phyloP scores from a whole-genome alignment of 345 rosid species.

The Angophora floribunda region DNA sequence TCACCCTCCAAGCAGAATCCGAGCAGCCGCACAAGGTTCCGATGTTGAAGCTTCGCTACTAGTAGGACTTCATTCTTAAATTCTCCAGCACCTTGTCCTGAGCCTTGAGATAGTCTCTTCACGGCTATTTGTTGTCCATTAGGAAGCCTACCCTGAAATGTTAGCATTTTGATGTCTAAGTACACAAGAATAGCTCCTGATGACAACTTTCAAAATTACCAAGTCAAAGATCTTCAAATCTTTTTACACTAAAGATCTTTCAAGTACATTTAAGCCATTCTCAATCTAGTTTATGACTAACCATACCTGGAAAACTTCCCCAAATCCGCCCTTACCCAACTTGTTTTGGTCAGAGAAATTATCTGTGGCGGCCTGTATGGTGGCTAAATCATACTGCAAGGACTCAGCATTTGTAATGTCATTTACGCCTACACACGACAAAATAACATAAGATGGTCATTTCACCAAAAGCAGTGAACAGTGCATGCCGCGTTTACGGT shows the following conservation, averaged over 20 bases:
- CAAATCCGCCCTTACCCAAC: not conserved
- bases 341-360: not conserved
- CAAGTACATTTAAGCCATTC: not conserved
- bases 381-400: not conserved
- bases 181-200: not conserved
- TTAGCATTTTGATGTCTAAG: not conserved
- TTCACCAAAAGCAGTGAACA: not conserved
- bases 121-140: slow-evolving; percentile 29
- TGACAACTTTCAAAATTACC: not conserved
- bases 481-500: rapidly evolving
- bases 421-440: not conserved
- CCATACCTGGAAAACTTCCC: not conserved
- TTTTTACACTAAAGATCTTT: not conserved
- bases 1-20: slow-evolving; percentile 54
- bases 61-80: slow-evolving; percentile 47
- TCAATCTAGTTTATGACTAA: slow-evolving; percentile 16
- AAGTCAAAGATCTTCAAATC: not conserved
- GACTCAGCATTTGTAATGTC: not conserved
- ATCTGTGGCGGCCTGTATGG: slow-evolving; percentile 22
- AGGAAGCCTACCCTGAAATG: not conserved
- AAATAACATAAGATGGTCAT: not conserved
- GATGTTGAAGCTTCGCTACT: slow-evolving; percentile 52
- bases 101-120: slow-evolving; percentile 40
- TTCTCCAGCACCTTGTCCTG: slow-evolving; percentile 49
- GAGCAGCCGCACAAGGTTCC: slow-evolving; percentile 43